These are phyloP conservation scores for Colletotrichum coccodes DNA, from an alignment of 2,329 filamentous ascomycete species.

Conservation along the genomic window DNA sequence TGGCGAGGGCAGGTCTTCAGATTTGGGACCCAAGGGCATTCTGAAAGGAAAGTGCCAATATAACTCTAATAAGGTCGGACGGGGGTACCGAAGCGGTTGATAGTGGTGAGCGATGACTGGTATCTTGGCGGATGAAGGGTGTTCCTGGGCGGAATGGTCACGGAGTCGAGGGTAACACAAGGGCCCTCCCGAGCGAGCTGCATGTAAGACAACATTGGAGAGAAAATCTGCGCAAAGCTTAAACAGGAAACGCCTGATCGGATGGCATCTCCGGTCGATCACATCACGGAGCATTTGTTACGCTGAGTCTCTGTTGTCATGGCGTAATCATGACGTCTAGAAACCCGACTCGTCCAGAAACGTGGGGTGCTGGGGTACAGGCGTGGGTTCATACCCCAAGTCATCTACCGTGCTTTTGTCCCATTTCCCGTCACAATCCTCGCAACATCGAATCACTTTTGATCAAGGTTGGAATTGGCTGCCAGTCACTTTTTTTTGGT, in stretches of 20 bases:
- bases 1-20: not conserved
- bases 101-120: not conserved
- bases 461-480: not conserved
- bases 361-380: not conserved
- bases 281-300: not conserved
- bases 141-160: not conserved
- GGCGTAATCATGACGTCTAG: slow-evolving; percentile 30
- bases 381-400: not conserved
- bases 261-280: not conserved
- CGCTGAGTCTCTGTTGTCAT: not conserved
- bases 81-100: not conserved
- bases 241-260: not conserved
- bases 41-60: not conserved
- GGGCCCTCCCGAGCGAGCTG: not conserved
- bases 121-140: not conserved
- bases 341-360: not conserved
- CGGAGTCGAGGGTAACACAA: not conserved
- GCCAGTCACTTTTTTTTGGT: not conserved
- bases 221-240: not conserved
- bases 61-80: not conserved
- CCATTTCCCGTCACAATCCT: not conserved
- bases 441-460: not conserved
- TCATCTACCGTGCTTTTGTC: not conserved
- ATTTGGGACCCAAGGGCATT: not conserved
- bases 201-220: not conserved